A percentile compares a stretch with the other conserved stretches of the same genome.
phyloP scores from a whole-genome alignment of 768 basidiomycete genomes.

The Dioszegia crocea region DNA sequence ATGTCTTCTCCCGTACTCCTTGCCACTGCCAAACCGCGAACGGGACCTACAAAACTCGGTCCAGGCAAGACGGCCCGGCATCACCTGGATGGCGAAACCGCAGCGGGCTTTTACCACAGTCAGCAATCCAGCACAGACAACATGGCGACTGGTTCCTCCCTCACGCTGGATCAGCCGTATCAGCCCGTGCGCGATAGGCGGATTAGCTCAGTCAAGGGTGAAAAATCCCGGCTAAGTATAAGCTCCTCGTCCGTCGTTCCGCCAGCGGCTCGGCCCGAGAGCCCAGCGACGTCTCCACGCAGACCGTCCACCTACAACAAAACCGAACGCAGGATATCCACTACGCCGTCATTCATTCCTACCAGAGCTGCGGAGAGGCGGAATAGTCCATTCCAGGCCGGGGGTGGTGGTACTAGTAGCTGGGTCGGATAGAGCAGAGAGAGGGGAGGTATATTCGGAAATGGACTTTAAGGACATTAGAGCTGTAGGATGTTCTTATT shows the following conservation, averaged over 20 bases:
- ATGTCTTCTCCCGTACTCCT: not conserved
- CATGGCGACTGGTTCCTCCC: not conserved
- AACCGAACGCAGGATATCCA: not conserved
- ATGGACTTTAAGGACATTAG: not conserved
- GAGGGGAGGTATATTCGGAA: not conserved
- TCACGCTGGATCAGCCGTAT: not conserved
- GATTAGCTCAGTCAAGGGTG: not conserved
- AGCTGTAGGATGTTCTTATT: not conserved
- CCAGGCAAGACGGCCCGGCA: constrained; percentile 28
- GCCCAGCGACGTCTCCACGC: not conserved
- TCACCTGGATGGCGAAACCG: constrained; percentile 32
- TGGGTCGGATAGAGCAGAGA: constrained; percentile 4
- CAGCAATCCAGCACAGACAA: not conserved
- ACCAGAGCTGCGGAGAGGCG: not conserved
- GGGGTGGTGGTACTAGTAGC: not conserved
- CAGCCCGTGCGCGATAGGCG: not conserved
- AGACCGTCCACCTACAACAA: not conserved
- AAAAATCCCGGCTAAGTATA: not conserved
- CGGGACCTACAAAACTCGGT: constrained; percentile 24
- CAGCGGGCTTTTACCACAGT: constrained; percentile 15
- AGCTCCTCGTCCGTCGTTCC: not conserved
- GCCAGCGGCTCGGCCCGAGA: not conserved
- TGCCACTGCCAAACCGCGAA: constrained; percentile 17
- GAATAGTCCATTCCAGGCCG: constrained; percentile 8
- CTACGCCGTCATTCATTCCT: not conserved